Conservation (phyloP, 1,284 basidiomycete species). For the Rhodotorula sp. region DNA sequence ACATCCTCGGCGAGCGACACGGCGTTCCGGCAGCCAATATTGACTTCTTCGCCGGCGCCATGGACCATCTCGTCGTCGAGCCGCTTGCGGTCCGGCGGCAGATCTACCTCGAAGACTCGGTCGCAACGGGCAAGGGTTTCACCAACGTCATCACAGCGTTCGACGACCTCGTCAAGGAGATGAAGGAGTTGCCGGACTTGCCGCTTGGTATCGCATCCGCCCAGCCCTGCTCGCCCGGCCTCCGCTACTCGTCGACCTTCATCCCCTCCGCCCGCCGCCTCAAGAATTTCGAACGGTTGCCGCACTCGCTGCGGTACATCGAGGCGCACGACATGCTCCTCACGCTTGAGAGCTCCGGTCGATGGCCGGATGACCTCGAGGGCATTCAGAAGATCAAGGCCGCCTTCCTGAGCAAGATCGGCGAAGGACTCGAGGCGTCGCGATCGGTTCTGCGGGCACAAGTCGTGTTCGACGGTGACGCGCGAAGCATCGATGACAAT, state of each 20-base stretch:
- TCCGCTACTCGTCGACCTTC: constrained; percentile 83
- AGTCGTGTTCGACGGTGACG: constrained; percentile 50
- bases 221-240: constrained; percentile 66
- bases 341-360: constrained; percentile 84
- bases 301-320: constrained; percentile 60
- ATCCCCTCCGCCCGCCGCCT: constrained; percentile 59
- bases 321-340: constrained; percentile 71
- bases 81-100: constrained; percentile 41
- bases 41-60: constrained; percentile 57
- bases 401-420: constrained; percentile 64
- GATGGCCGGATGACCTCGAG: constrained; percentile 91
- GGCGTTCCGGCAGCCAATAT: constrained; percentile 59
- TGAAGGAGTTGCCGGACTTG: constrained; percentile 71
- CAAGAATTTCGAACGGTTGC: constrained; percentile 46
- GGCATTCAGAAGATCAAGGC: constrained; percentile 95
- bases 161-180: constrained; percentile 70
- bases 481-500: constrained; percentile 66
- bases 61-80: constrained; percentile 64
- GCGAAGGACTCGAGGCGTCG: constrained; percentile 60
- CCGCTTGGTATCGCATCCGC: constrained; percentile 79
- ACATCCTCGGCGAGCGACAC: constrained; percentile 75
- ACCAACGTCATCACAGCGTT: constrained; percentile 75
- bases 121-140: constrained; percentile 55
- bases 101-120: constrained; percentile 49
- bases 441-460: constrained; percentile 55